A percentile compares a stretch with the other conserved stretches of the same genome.
phyloP scores from a whole-genome alignment of 352 stramenopile species.

The Phytopythium chamaehyphon region DNA sequence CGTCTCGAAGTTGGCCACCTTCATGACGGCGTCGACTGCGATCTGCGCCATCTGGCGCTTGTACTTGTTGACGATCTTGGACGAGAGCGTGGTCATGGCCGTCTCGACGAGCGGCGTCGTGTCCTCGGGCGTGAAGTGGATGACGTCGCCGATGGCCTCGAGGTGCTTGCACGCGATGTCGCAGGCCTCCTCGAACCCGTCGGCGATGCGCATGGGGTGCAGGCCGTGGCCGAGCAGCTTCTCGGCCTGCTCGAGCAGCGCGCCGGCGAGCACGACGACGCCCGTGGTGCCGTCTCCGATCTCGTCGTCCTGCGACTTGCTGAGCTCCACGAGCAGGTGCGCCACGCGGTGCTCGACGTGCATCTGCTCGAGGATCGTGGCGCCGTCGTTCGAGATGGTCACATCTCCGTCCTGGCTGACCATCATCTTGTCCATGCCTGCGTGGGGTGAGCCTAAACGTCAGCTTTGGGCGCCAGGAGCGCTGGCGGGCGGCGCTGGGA shows the following conservation, averaged over 20 bases:
- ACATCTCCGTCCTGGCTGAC: slow-evolving; percentile 98
- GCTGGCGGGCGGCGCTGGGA: too few relatives aligned
- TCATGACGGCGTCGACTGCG: slow-evolving; percentile 96
- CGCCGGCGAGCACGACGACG: slow-evolving; percentile 97
- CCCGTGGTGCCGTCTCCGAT: slow-evolving; percentile 99
- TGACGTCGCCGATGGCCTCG: slow-evolving; percentile 93
- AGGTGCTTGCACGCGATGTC: slow-evolving; percentile 93
- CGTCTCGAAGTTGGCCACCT: slow-evolving; percentile 97
- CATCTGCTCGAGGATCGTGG: slow-evolving; percentile 99
- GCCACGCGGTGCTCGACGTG: slow-evolving; percentile 98
- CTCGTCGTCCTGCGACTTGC: slow-evolving; percentile 99
- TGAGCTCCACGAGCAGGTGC: slow-evolving; percentile 98
- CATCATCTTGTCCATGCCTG: slow-evolving; percentile 99
- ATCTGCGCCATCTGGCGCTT: slow-evolving; percentile 99
- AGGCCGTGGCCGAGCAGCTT: slow-evolving; percentile 96
- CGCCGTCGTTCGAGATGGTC: slow-evolving; percentile 99
- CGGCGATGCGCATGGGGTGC: slow-evolving; percentile 97
- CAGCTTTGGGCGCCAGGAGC: too few relatives aligned
- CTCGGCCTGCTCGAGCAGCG: slow-evolving; percentile 96
- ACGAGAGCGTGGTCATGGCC: slow-evolving; percentile 98
- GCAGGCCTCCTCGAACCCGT: slow-evolving; percentile 98
- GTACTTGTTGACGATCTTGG: slow-evolving; percentile 99
- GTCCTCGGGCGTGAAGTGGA: slow-evolving; percentile 96
- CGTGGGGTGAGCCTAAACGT: too few relatives aligned
- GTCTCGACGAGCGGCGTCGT: slow-evolving; percentile 94